A percentile compares a stretch with the other conserved stretches of the same genome.
These are phyloP conservation scores for Funneliformis geosporum DNA, from an alignment of 192 early-diverging fungal species.

Conservation along the genomic window DNA sequence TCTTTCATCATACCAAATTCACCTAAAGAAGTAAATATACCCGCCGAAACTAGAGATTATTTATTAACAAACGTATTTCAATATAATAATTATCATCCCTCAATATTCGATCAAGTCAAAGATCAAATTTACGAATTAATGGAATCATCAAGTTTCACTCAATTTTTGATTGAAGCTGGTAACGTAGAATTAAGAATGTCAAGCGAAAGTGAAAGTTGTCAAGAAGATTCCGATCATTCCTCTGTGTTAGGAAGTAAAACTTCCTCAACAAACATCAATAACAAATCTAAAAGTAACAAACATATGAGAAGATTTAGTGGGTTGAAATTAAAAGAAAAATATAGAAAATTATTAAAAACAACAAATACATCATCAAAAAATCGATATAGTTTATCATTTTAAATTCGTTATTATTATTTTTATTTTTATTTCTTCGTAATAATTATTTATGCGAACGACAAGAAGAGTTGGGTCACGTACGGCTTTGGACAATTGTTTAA, in stretches of 20 bases:
- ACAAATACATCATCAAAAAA: too few relatives aligned
- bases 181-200: slow-evolving; percentile 18
- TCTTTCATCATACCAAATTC: slow-evolving; percentile 31
- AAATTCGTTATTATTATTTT: too few relatives aligned
- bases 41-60: slow-evolving; percentile 13
- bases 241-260: background rate
- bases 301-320: slow-evolving; percentile 9
- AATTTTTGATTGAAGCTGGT: slow-evolving; percentile 11
- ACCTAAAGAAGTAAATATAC: slow-evolving; percentile 39
- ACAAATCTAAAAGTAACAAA: background rate
- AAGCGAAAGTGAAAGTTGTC: slow-evolving; percentile 17
- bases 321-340: slow-evolving; percentile 26
- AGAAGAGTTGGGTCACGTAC: too few relatives aligned
- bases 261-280: background rate
- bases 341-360: slow-evolving; percentile 18
- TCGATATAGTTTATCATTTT: too few relatives aligned
- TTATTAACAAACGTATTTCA: slow-evolving; percentile 22
- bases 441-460: too few relatives aligned
- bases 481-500: too few relatives aligned
- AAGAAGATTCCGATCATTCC: background rate
- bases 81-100: slow-evolving; percentile 34
- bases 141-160: slow-evolving; percentile 16
- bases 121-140: slow-evolving; percentile 35
- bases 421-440: too few relatives aligned
- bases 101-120: slow-evolving; percentile 28